A percentile compares a stretch with the other conserved stretches of the same genome.
phyloP scores from a whole-genome alignment of 1,139 yeast species.

The Candida sp. region DNA sequence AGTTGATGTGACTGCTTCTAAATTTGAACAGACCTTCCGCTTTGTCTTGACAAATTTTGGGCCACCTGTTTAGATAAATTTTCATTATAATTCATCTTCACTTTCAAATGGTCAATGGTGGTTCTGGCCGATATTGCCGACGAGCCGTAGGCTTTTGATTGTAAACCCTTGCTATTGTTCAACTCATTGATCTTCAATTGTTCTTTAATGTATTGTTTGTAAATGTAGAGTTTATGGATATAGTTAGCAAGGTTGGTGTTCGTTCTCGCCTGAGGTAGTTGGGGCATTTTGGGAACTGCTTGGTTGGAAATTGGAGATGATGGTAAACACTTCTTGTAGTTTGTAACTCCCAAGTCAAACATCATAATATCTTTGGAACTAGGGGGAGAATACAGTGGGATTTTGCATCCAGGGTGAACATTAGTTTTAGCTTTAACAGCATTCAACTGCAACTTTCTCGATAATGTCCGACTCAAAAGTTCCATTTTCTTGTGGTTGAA shows the following conservation, averaged over 20 bases:
- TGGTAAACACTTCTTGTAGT: background rate
- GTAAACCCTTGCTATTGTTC: background rate
- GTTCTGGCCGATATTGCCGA: background rate
- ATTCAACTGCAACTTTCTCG: background rate
- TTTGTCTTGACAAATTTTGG: background rate
- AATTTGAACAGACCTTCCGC: background rate
- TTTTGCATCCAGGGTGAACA: conserved; percentile 7
- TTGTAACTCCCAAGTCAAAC: conserved; percentile 1
- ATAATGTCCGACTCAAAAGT: background rate
- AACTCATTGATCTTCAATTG: background rate
- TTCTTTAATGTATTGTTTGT: conserved; percentile 8
- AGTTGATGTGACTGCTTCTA: no score
- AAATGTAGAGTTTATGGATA: conserved; percentile 16
- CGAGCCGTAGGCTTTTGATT: background rate
- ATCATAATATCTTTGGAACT: conserved; percentile 7
- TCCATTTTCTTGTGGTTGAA: background rate
- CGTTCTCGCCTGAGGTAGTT: conserved; percentile 17
- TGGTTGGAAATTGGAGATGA: background rate
- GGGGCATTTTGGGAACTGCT: conserved; percentile 10
- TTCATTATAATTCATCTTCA: conserved; percentile 2
- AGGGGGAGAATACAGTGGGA: conserved; percentile 16
- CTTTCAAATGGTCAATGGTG: background rate
- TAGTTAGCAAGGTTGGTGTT: conserved; percentile 22
- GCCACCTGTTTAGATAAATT: conserved; percentile 3
- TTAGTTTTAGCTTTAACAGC: conserved; percentile 12